A percentile compares a stretch with the other conserved stretches of the same genome.
phyloP scores from a whole-genome alignment of 1,284 basidiomycete species.

The Laetiporus sulphureus region DNA sequence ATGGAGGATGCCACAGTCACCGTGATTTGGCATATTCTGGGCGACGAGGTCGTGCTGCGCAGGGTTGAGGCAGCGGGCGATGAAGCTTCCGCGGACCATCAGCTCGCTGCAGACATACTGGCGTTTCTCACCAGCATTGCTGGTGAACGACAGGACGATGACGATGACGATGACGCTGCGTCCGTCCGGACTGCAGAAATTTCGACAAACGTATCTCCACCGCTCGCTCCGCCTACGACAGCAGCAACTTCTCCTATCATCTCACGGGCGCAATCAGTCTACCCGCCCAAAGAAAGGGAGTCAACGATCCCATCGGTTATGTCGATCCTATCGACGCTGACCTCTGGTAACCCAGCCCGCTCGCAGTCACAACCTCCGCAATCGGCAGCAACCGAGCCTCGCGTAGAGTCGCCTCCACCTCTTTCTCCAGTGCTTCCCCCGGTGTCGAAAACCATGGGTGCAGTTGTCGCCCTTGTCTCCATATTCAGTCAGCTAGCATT shows the following conservation, averaged over 20 bases:
- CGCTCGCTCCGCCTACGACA: conserved; percentile 25
- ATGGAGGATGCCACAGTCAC: conserved; percentile 33
- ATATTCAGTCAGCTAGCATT: conserved; percentile 68
- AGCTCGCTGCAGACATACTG: conserved; percentile 15
- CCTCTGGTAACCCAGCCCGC: conserved; percentile 44
- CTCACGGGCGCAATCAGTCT: conserved; percentile 52
- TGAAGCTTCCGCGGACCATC: conserved; percentile 11
- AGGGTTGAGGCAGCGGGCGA: conserved; percentile 34
- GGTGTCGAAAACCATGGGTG: conserved; percentile 45
- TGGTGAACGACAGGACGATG: conserved; percentile 31
- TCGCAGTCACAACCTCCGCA: conserved; percentile 42
- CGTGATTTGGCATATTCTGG: conserved; percentile 55
- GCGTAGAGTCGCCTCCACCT: conserved; percentile 17
- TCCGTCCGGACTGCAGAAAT: conserved; percentile 35
- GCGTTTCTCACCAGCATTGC: conserved; percentile 34
- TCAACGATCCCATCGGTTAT: conserved; percentile 51
- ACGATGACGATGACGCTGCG: conserved; percentile 13
- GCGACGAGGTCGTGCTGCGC: conserved; percentile 52
- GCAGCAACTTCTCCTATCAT: conserved; percentile 43
- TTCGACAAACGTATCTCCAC: conserved; percentile 15
- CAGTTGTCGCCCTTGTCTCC: conserved; percentile 56
- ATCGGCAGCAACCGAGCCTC: conserved; percentile 20
- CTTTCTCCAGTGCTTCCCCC: conserved; percentile 20
- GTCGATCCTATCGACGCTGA: conserved; percentile 50
- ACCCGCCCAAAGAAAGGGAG: conserved; percentile 35